Conservation (phyloP, 208 protist species). For the Trypanosoma cruzi region DNA sequence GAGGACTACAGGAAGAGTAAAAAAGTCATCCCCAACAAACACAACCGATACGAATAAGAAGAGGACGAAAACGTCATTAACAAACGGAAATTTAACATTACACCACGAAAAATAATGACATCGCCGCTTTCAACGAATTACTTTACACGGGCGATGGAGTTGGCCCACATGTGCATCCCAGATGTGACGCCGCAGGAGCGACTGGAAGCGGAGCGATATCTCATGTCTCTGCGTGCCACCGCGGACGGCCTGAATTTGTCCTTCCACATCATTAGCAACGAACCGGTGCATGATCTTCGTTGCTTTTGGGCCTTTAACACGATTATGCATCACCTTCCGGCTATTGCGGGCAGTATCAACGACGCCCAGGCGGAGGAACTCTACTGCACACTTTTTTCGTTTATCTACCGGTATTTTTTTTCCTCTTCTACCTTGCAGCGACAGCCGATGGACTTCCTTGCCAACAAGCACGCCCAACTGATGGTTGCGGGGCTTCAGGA, state of each 20-base stretch:
- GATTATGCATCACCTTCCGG: conserved; percentile 66
- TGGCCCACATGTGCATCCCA: conserved; percentile 55
- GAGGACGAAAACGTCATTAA: too few species aligned
- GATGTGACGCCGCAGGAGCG: conserved; percentile 39
- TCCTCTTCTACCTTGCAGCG: conserved; percentile 24
- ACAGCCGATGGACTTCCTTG: conserved; percentile 51
- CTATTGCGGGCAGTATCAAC: conserved; percentile 33
- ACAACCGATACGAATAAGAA: too few species aligned
- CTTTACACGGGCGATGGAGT: conserved; percentile 66
- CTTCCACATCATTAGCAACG: conserved; percentile 74
- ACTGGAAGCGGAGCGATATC: conserved; percentile 62
- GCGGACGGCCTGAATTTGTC: conserved; percentile 67
- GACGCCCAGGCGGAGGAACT: conserved; percentile 53
- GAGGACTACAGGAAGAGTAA: too few species aligned
- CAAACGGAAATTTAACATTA: too few species aligned
- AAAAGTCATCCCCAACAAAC: too few species aligned
- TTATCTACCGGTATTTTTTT: conserved; percentile 68
- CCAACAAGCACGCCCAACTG: conserved; percentile 88
- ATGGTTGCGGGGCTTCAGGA: conserved; percentile 68
- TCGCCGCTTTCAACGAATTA: conserved; percentile 27
- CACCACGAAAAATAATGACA: conserved; percentile 4
- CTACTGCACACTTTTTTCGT: conserved; percentile 67
- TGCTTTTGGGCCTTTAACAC: conserved; percentile 90
- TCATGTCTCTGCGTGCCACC: conserved; percentile 62
- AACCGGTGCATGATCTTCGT: conserved; percentile 50